phyloP scores from a whole-genome alignment of 2,329 filamentous ascomycete species.

The Penicillium aurantiogriseum region DNA sequence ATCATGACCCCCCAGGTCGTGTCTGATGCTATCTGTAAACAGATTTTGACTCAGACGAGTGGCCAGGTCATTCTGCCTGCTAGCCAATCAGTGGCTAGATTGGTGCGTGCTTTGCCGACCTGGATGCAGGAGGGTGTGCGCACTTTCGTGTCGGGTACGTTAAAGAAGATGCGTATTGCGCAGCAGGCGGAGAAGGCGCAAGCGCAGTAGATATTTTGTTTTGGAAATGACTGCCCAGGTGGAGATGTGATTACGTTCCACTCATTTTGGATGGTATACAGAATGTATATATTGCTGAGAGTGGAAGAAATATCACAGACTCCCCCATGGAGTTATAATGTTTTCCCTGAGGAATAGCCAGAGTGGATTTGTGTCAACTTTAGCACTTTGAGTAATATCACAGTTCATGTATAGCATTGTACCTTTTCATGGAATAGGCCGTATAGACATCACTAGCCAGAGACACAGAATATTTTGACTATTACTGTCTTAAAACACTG shows the following conservation, averaged over 20 bases:
- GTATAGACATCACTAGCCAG: background rate
- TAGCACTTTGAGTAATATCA: too few relatives aligned
- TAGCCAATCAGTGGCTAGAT: constrained; percentile 27
- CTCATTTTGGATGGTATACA: background rate
- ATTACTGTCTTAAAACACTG: background rate
- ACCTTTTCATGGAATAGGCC: too few relatives aligned
- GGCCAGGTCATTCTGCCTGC: constrained; percentile 51
- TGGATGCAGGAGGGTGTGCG: constrained; percentile 49
- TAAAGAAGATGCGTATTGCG: constrained; percentile 25
- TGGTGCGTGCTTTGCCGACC: constrained; percentile 38
- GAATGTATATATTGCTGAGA: background rate
- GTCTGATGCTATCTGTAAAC: constrained; percentile 50
- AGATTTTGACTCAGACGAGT: constrained; percentile 51
- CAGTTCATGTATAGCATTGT: too few relatives aligned
- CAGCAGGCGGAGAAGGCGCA: constrained; percentile 18
- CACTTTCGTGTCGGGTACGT: constrained; percentile 23
- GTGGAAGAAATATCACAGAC: too few relatives aligned
- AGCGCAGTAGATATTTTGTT: background rate
- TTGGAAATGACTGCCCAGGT: background rate
- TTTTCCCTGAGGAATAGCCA: too few relatives aligned
- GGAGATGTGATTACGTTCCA: background rate
- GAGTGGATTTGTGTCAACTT: too few relatives aligned
- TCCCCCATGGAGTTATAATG: too few relatives aligned
- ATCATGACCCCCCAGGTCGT: constrained; percentile 42
- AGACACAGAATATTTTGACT: background rate